Base-by-base conservation (phyloP, 108 stramenopile genomes). In the Pseudonitzschia delicatissima region DNA sequence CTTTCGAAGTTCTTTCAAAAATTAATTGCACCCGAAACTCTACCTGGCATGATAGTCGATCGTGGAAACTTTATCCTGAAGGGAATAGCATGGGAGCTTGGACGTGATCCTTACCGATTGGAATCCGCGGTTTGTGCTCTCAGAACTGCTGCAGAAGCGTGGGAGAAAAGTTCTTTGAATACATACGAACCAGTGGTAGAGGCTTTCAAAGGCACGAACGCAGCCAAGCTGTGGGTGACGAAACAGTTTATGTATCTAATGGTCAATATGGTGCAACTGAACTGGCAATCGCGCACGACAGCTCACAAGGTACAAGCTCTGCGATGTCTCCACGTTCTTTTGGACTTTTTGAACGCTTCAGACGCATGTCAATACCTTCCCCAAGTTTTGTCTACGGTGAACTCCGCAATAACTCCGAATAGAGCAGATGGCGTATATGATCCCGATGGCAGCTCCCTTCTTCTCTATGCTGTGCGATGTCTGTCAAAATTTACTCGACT, bases 171-270 rank as follows among this genome's bases (percentile, higher is more conserved):
- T 29, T 21, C 13, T 15, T 7, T 26, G 18, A 27, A 18, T 31
- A 33, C 29, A 6, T 23, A 28, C 21, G 7, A 51, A 23, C n/a
- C 18, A 12, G 23, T 27, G 7, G 5, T 37, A 34, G 57, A 35
- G 12, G 32, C 48, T 23, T 15, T 26, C 7, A 39, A 36, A 58
- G 32, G 35, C 3, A 49, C 42, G n/a, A 33, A 27, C 25, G 64
- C 58, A 35, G 66, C 58, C 35, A 65, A 73, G 9, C 42, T 68
- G n/a, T 90, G 88, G 91, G 78, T 93, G 8, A 74, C 85, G 3
- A 63, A 73, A 47, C 76, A 88, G 66, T 90, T 93, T 48, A 85
- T 93, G 88, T 88, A 78, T 63, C 79, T 93, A 0, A 40, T 93
- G 26, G 88, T 90, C 36, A 90, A 86, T 48, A 71, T 88, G 42